A percentile compares a stretch with the other conserved stretches of the same genome.
phyloP scores from a whole-genome alignment of 305 asterid genomes.

The Petunia hybrid region DNA sequence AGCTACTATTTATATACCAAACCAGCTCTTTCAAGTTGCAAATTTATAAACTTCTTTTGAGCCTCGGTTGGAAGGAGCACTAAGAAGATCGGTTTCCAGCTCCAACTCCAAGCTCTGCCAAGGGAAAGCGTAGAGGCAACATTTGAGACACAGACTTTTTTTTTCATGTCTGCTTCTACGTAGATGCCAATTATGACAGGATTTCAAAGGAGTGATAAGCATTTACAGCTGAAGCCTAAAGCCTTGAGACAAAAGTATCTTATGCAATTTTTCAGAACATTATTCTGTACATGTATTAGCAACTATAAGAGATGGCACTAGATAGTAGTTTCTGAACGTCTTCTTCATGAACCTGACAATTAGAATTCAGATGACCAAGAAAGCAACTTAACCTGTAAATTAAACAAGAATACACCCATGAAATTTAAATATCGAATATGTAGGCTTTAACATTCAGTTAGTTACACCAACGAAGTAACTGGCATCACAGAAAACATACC shows the following conservation, averaged over 20 bases:
- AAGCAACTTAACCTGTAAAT: neutral
- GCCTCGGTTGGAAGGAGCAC: too few species aligned
- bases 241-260: neutral
- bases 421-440: neutral
- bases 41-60: too few species aligned
- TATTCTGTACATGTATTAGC: too few species aligned
- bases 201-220: neutral
- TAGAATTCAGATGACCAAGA: neutral
- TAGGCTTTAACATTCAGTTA: neutral
- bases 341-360: neutral
- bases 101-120: too few species aligned
- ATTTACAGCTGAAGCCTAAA: neutral
- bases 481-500: slow-evolving; percentile 51
- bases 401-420: neutral
- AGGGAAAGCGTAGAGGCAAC: too few species aligned
- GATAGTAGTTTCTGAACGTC: neutral
- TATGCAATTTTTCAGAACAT: too few species aligned
- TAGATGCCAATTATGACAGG: neutral
- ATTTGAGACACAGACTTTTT: too few species aligned
- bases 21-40: too few species aligned
- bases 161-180: too few species aligned
- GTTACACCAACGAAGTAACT: neutral
- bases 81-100: too few species aligned
- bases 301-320: too few species aligned
- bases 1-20: too few species aligned